These are phyloP conservation scores for Cladophialophora psammophila DNA, from an alignment of 2,329 filamentous ascomycete species.

Conservation along the genomic window DNA sequence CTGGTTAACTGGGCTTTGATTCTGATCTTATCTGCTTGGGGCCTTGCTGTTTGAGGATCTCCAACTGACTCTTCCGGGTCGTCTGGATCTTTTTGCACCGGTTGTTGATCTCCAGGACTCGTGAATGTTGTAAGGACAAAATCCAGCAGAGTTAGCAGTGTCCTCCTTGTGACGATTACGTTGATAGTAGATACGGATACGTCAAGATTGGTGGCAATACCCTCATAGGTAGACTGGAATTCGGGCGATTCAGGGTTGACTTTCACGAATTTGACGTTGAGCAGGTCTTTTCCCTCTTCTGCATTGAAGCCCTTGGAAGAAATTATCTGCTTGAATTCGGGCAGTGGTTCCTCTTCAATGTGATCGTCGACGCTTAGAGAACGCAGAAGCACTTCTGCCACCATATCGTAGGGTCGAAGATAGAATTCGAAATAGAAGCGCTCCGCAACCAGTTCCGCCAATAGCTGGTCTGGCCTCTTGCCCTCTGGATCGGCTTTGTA, in stretches of 20 bases:
- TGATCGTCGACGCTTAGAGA: slow-evolving; percentile 93
- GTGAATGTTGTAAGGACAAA: slow-evolving; percentile 95
- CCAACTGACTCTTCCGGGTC: slow-evolving; percentile 44
- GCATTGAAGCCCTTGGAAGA: slow-evolving; percentile 79
- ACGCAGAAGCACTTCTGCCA: slow-evolving; percentile 85
- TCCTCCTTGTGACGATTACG: slow-evolving; percentile 89
- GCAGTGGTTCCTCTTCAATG: slow-evolving; percentile 81
- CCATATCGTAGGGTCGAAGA: slow-evolving; percentile 89
- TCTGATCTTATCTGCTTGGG: slow-evolving; percentile 73
- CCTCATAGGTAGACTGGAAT: slow-evolving; percentile 89
- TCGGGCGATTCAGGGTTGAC: slow-evolving; percentile 92
- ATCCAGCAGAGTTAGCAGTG: slow-evolving; percentile 87
- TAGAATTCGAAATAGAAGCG: slow-evolving; percentile 88
- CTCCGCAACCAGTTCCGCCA: slow-evolving; percentile 91
- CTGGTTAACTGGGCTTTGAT: slow-evolving; percentile 94
- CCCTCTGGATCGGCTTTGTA: slow-evolving; percentile 85
- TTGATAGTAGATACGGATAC: slow-evolving; percentile 95
- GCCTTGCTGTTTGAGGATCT: slow-evolving; percentile 33
- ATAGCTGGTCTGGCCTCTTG: slow-evolving; percentile 73
- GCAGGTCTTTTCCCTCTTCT: slow-evolving; percentile 78
- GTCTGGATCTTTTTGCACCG: slow-evolving; percentile 47
- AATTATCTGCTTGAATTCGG: slow-evolving; percentile 97
- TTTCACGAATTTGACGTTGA: slow-evolving; percentile 86
- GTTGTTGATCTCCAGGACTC: slow-evolving; percentile 56
- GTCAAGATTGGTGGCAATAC: slow-evolving; percentile 91